A percentile compares a stretch with the other conserved stretches of the same genome.
phyloP scores from a whole-genome alignment of 2,329 filamentous ascomycete genomes.

The Fonsecaea pedrosoi region DNA sequence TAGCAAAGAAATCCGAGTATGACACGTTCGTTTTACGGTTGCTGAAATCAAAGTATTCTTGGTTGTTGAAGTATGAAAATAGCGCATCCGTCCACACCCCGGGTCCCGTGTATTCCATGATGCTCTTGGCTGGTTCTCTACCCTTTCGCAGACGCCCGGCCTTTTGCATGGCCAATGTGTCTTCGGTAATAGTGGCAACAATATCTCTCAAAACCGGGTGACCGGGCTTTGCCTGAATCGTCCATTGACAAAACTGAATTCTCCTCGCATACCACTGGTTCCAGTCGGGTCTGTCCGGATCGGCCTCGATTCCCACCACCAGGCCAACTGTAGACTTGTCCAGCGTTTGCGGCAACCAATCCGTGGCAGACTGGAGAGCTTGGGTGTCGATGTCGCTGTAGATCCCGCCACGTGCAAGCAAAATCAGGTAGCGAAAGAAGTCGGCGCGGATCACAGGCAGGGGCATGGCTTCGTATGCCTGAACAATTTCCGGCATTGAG shows the following conservation, averaged over 20 bases:
- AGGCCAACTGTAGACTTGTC: conserved; percentile 80
- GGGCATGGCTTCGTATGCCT: conserved; percentile 76
- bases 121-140: conserved; percentile 68
- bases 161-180: conserved; percentile 76
- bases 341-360: conserved; percentile 84
- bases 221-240: conserved; percentile 92
- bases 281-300: conserved; percentile 93
- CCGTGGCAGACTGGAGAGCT: conserved; percentile 79
- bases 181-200: conserved; percentile 82
- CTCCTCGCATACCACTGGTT: conserved; percentile 92
- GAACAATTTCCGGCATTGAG: conserved; percentile 76
- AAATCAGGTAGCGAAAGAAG: conserved; percentile 76
- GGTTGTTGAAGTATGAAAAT: conserved; percentile 93
- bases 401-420: conserved; percentile 78
- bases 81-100: conserved; percentile 92
- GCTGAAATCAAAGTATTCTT: conserved; percentile 84
- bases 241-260: conserved; percentile 99
- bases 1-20: conserved; percentile 87
- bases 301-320: conserved; percentile 93
- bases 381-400: conserved; percentile 94
- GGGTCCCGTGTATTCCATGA: conserved; percentile 93
- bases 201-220: conserved; percentile 90
- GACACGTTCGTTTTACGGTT: conserved; percentile 70
- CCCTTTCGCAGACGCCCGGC: conserved; percentile 67
- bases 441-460: conserved; percentile 79